These are phyloP conservation scores for Neocallimastix lanati DNA, from an alignment of 192 early-diverging fungal genomes.

Conservation along the genomic window DNA sequence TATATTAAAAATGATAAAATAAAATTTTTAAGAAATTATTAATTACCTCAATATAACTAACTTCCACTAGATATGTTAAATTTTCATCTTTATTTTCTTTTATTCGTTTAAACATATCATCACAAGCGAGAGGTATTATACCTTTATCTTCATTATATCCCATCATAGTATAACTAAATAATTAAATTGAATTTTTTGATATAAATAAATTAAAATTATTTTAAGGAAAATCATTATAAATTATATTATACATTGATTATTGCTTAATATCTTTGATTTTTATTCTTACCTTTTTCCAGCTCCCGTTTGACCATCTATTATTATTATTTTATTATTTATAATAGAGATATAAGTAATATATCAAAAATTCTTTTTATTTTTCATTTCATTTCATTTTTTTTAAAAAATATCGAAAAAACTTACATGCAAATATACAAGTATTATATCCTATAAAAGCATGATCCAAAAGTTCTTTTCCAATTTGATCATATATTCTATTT, in stretches of 20 bases:
- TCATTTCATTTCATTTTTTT: background rate
- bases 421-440: slow-evolving; percentile 83
- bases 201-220: too few species aligned
- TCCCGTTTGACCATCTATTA: slow-evolving; percentile 29
- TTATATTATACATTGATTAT: too few species aligned
- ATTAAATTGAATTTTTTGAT: too few species aligned
- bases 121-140: slow-evolving; percentile 71
- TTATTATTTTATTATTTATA: too few species aligned
- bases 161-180: slow-evolving; percentile 42
- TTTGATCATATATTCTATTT: slow-evolving; percentile 43
- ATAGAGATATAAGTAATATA: too few species aligned
- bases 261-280: too few species aligned
- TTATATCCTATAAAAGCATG: slow-evolving; percentile 85
- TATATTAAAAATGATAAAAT: too few species aligned
- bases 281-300: slow-evolving; percentile 15
- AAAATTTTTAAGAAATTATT: too few species aligned
- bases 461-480: slow-evolving; percentile 57
- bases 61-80: slow-evolving; percentile 45
- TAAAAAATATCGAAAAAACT: slow-evolving; percentile 7
- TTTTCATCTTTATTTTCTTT: slow-evolving; percentile 12
- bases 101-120: slow-evolving; percentile 57
- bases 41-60: slow-evolving; percentile 59
- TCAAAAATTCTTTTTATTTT: too few species aligned
- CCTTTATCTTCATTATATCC: slow-evolving; percentile 58
- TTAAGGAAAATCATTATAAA: too few species aligned